Base-by-base conservation (phyloP, 139 green algal genomes). In the Spirogloea muscicola region DNA sequence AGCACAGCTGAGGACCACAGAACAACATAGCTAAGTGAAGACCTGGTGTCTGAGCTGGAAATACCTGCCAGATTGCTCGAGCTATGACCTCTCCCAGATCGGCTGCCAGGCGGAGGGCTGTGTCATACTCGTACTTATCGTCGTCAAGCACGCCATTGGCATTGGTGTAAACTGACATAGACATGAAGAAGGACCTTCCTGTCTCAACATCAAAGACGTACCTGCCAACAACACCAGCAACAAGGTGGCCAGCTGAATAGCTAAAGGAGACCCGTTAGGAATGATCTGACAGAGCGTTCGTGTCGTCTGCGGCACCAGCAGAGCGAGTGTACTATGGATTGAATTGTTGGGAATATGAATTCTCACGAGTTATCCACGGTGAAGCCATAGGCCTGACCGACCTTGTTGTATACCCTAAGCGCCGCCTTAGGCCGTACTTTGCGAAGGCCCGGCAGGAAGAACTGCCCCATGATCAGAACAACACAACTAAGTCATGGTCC, bases 121-220 rank as follows among this genome's bases (percentile, higher is more conserved):
- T 25, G 16, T 80, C 76, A 46, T 86, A 86, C 52, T 85, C 77
- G 46, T 85, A 84, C 42, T 60, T 63, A 60, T 85, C 80, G 48
- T 86, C 80, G 42, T 86, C 82, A 27, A 86, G 62, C 10, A 81
- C 36, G 21, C 58, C 76, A 38, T 86, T 86, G 3, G 31, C 71
- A 37, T 86, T 86, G 21, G 76, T 86, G 69, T 86, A 86, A 3
- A 86, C 9, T 39, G n/a, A 49, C 5, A 70, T 46, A 25, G 80
- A 72, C 29, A 86, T 68, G 58, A 85, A 86, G 76, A 85, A 86
- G 41, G 60, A 44, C 16, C 77, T 31, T 1, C 77, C 77, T 2
- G 67, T 85, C 52, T 84, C 76, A 18, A 85, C 46, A 46, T 85
- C 76, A 18, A 75, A 27, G 5, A 85, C 43, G 42, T 70, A 81